phyloP scores from a whole-genome alignment of 2,329 filamentous ascomycete genomes.

The Hypoxylon sp. region DNA sequence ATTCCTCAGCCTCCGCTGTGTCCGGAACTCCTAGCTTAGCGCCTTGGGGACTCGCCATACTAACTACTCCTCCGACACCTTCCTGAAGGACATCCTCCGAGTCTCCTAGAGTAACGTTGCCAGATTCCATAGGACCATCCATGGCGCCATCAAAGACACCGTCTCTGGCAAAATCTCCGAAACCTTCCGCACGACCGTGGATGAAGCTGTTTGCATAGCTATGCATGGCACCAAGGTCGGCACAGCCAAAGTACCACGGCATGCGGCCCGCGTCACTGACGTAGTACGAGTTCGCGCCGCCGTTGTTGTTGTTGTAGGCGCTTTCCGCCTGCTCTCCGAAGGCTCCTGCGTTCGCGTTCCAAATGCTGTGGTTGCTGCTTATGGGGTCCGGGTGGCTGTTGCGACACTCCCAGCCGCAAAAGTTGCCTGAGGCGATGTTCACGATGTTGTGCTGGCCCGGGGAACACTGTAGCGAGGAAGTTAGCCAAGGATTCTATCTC shows the following conservation, averaged over 20 bases:
- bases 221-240: neutral
- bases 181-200: neutral
- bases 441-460: constrained; percentile 34
- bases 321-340: neutral
- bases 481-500: neutral
- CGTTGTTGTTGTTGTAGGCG: neutral
- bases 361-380: neutral
- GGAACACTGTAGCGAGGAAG: neutral
- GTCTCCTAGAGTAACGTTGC: neutral
- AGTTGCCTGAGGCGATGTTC: constrained; percentile 38
- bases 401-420: constrained; percentile 53
- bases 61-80: neutral
- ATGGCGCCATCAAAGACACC: neutral
- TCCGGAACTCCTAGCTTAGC: neutral
- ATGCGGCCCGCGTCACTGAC: neutral
- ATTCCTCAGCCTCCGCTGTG: neutral
- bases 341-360: neutral
- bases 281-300: neutral
- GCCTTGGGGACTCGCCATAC: neutral
- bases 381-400: constrained; percentile 38
- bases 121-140: neutral
- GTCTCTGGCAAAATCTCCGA: too few species aligned
- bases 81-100: neutral
- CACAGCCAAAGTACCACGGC: constrained; percentile 1
- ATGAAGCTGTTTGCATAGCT: neutral